Evolutionary conservation across 768 basidiomycete genomes (phyloP), one percentile per base, ranked within the genome.

Genomic region (Saitozyma sp.): DNA sequence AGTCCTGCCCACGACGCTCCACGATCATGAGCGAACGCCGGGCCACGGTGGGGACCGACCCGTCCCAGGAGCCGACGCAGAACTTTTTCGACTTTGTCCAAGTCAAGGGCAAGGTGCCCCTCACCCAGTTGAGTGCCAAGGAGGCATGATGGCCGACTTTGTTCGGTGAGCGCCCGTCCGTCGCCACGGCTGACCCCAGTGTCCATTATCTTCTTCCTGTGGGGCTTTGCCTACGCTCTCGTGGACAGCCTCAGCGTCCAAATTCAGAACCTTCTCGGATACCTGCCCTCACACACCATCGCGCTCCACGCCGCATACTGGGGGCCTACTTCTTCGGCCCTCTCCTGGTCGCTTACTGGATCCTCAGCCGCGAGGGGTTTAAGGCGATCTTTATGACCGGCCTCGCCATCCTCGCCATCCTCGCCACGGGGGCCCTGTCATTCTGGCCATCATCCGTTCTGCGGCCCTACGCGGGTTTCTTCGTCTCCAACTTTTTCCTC

Each of bases 191-290:
- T 61, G 38, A 61, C 54, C 17, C 17, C 58, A 70, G 74, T 73
- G 6, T 71, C 73, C 9, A 69, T 58, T 46, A 68, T 78, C 14
- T 76, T 76, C 67, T 69, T 76, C 67, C 46, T 75, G 11, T 78
- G 77, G 77, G 77, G 77, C 9, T 75, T 76, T 63, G 70, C 71
- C 2, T 76, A 76, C 50, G 77, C 75, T 17, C 66, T 78, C 6
- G 63, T 78, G 6, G 77, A 75, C 0, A 75, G 68, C 1, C 63
- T 78, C 45, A 78, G 69, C 57, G 64, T 63, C 16, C 56, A 70
- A 46, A 76, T 76, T 54, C 69, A 70, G 43, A 39, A 41, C 9
- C 51, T 75, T 14, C 62, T 76, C 5, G 59, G 58, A n/a, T 76
- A 72, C 56, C 16, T 62, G 16, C 61, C 66, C 6, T 52, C 58